Evolutionary conservation across 768 basidiomycete species (phyloP).

Genomic region (Paxillus involutus): DNA sequence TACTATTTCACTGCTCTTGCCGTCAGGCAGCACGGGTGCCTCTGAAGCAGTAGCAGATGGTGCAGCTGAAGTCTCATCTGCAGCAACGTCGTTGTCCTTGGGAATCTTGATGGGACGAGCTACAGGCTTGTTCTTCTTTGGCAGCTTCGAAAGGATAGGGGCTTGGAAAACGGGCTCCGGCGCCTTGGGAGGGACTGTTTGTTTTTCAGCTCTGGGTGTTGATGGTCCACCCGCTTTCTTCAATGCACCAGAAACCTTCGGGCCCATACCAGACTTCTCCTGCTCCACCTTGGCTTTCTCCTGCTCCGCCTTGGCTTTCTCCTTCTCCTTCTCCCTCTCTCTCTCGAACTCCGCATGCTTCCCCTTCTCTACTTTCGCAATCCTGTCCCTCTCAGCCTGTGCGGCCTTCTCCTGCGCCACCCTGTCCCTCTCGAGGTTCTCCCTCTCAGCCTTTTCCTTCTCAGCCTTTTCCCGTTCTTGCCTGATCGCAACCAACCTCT

Average conservation of each 20-base stretch:
- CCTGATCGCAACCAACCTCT: slow-evolving; percentile 40
- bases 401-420: slow-evolving; percentile 30
- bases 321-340: slow-evolving; percentile 25
- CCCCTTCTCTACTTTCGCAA: slow-evolving; percentile 33
- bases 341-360: slow-evolving; percentile 26
- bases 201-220: slow-evolving; percentile 15
- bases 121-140: slow-evolving; percentile 76
- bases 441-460: slow-evolving; percentile 38
- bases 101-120: slow-evolving; percentile 56
- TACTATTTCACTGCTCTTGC: slow-evolving; percentile 29
- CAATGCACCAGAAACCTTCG: slow-evolving; percentile 18
- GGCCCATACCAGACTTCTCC: slow-evolving; percentile 22
- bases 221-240: slow-evolving; percentile 13
- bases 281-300: slow-evolving; percentile 27
- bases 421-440: slow-evolving; percentile 40
- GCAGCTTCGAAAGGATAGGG: slow-evolving; percentile 78
- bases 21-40: slow-evolving; percentile 36
- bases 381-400: slow-evolving; percentile 37
- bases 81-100: slow-evolving; percentile 53
- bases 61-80: slow-evolving; percentile 42
- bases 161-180: slow-evolving; percentile 53
- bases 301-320: slow-evolving; percentile 26
- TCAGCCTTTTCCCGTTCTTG: slow-evolving; percentile 39
- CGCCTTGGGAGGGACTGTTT: slow-evolving; percentile 14
- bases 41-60: slow-evolving; percentile 52